Percentiles rank a stretch among this genome's conserved stretches.
Evolutionary conservation across 1,284 basidiomycete species (phyloP).

Genomic region (Singerocomus rubriflavus): DNA sequence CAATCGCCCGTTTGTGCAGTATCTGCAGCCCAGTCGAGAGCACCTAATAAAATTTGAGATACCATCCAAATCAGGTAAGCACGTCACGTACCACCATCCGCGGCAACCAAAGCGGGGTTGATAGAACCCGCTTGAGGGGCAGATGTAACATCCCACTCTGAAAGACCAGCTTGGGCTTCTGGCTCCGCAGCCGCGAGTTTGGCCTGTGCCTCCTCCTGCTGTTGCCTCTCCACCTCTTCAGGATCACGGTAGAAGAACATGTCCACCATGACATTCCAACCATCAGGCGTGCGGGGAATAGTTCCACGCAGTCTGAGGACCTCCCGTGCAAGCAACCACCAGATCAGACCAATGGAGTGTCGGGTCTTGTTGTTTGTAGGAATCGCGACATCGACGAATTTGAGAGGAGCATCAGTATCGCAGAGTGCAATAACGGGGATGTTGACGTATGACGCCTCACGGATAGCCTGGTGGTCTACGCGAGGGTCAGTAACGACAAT

Average conservation of each 20-base stretch:
- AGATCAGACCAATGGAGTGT: constrained; percentile 95
- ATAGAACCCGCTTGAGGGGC: constrained; percentile 66
- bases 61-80: background rate
- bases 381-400: constrained; percentile 98
- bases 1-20: constrained; percentile 65
- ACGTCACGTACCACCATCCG: constrained; percentile 57
- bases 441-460: constrained; percentile 99
- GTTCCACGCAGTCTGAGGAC: constrained; percentile 94
- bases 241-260: constrained; percentile 99
- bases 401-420: constrained; percentile 96
- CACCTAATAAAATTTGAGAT: constrained; percentile 42
- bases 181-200: constrained; percentile 65
- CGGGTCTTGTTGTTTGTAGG: constrained; percentile 99
- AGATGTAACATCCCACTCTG: constrained; percentile 79
- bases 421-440: constrained; percentile 99
- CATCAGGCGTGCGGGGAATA: constrained; percentile 84
- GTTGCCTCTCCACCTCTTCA: constrained; percentile 97
- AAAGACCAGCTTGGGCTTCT: constrained; percentile 40
- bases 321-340: constrained; percentile 99
- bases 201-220: constrained; percentile 86
- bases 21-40: constrained; percentile 84
- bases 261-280: constrained; percentile 98
- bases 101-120: constrained; percentile 68
- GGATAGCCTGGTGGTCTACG: constrained; percentile 99
- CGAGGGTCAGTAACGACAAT: constrained; percentile 99